Conservation (phyloP, 2,329 filamentous ascomycete species). For the Epichloe festucae region DNA sequence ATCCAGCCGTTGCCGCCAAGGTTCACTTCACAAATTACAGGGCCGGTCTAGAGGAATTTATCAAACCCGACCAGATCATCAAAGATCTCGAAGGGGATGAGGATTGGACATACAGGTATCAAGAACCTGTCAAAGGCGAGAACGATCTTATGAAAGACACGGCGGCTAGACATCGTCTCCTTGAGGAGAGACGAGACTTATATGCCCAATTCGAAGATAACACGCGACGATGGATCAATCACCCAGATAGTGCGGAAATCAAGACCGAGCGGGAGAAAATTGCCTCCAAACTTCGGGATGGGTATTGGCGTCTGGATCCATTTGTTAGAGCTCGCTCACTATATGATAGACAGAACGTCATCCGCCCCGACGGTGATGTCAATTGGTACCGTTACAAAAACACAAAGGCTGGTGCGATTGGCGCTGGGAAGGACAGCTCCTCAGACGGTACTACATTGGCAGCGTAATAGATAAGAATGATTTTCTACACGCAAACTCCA, state of each 20-base stretch:
- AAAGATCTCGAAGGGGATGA: slow-evolving; percentile 80
- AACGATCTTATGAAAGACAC: slow-evolving; percentile 61
- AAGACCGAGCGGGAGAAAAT: slow-evolving; percentile 47
- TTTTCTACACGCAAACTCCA: neutral
- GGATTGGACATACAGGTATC: slow-evolving; percentile 70
- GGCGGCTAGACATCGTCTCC: slow-evolving; percentile 47
- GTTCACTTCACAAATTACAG: slow-evolving; percentile 82
- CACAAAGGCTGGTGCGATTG: neutral
- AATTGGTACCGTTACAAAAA: slow-evolving; percentile 47
- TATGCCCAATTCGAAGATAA: slow-evolving; percentile 60
- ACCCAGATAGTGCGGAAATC: slow-evolving; percentile 28
- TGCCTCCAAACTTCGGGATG: slow-evolving; percentile 49
- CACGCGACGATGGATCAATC: slow-evolving; percentile 61
- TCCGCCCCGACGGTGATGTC: slow-evolving; percentile 53
- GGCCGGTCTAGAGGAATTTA: slow-evolving; percentile 66
- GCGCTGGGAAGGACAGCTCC: neutral
- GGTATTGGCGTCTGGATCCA: slow-evolving; percentile 85
- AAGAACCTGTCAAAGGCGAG: slow-evolving; percentile 63
- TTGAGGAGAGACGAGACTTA: slow-evolving; percentile 50
- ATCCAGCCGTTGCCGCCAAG: slow-evolving; percentile 89
- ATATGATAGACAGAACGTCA: slow-evolving; percentile 70
- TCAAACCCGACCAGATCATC: slow-evolving; percentile 56
- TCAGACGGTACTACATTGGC: neutral
- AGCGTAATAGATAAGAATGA: slow-evolving; percentile 19
- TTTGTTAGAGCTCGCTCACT: slow-evolving; percentile 71